Evolutionary conservation across 208 protist genomes (phyloP), one percentile per base, ranked within the genome.

Genomic region (Trypanosoma congolense): DNA sequence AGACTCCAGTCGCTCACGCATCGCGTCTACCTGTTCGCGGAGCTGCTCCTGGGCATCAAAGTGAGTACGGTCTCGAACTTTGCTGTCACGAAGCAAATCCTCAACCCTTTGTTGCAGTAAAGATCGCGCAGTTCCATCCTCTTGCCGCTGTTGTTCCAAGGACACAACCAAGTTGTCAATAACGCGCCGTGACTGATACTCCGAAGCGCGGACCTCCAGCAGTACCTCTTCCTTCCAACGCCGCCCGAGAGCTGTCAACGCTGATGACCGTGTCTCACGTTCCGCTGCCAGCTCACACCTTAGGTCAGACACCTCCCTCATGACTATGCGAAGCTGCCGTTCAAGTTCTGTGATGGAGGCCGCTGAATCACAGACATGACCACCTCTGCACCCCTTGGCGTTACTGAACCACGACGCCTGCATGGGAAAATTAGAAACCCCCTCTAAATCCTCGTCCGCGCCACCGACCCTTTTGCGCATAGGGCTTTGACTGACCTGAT

Each of bases 201-300:
- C 77, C 21, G 72, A 56, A n/a, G 67, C 60, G 26, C 75, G 78
- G 14, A 90, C 45, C 42, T 86, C 86, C n/a, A 82, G 74, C 46
- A 83, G 10, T 21, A 93, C 50, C 33, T 88, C 81, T 49, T 90
- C 82, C 54, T 80, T 83, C 82, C 81, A 90, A 16, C 83, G 76
- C 52, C 73, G 46, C 0, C 77, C 82, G 33, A 93, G 58, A 1
- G 80, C 62, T 2, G 57, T 47, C 3, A 93, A 48, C 0, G 80
- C 69, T 19, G 75, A 60, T 43, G 73, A 70, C 28, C 86, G 81
- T 6, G 64, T 56, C 14, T 93, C 86, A 1, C 80, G 77, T 53
- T 93, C 86, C 3, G 66, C 67, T 24, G 66, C 44, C 24, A 90
- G 65, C 49, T 88, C 82, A 6, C 56, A 46, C 16, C 83, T 77